Conservation (phyloP, 1,139 yeast species). For the Taphrina betulina region DNA sequence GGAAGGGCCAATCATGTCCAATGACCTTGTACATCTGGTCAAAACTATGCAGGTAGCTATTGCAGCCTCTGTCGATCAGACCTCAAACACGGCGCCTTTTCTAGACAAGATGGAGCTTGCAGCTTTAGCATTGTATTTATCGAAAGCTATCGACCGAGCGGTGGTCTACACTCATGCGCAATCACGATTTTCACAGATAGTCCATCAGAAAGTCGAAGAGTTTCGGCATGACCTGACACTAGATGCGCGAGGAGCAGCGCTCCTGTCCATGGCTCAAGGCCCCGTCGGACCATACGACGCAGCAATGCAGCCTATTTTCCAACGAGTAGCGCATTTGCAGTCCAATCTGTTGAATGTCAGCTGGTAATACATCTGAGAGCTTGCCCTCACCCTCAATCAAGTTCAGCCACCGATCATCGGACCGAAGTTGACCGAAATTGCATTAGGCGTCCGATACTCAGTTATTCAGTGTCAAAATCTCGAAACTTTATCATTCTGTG, state of each 20-base stretch:
- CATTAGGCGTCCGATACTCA: too few relatives aligned
- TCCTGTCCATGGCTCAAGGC: not conserved
- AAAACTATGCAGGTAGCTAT: not conserved
- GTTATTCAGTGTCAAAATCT: too few relatives aligned
- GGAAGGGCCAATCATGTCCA: not conserved
- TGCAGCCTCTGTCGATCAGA: not conserved
- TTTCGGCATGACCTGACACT: slow-evolving; percentile 4
- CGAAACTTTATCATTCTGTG: too few relatives aligned
- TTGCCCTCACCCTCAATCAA: too few relatives aligned
- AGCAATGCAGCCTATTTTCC: too few relatives aligned
- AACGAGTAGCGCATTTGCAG: too few relatives aligned
- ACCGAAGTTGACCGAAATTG: too few relatives aligned
- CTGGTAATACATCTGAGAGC: too few relatives aligned
- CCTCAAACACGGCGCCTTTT: too few relatives aligned
- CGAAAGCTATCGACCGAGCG: not conserved
- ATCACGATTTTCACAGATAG: not conserved
- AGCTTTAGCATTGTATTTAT: not conserved
- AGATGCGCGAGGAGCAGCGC: not conserved
- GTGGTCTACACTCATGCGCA: slow-evolving; percentile 1
- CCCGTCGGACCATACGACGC: not conserved
- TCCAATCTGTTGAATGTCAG: too few relatives aligned
- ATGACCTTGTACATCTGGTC: not conserved
- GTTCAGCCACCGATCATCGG: too few relatives aligned
- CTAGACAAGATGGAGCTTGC: not conserved
- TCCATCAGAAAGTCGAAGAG: not conserved